Evolutionary conservation across 1,284 basidiomycete genomes (phyloP), one percentile per base, ranked within the genome.

Genomic region (Ustilago lituana): DNA sequence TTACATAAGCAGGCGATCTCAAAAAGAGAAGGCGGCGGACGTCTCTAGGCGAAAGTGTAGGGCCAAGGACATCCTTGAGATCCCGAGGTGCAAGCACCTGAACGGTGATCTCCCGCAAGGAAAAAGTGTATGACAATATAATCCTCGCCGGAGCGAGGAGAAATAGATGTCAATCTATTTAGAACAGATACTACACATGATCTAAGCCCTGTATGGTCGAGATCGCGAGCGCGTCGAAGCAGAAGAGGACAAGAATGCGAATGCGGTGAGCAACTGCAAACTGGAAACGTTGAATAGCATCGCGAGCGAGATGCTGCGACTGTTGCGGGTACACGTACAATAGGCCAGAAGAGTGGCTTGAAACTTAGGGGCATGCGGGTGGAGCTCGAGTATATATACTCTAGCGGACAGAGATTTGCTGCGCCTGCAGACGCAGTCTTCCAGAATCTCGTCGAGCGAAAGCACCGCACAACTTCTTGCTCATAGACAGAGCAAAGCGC

Each of bases 181-280:
- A 74, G 71, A 74, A 74, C 71, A 74, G 71, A 74, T 74, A 74
- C 71, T 74, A 74, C 71, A 74, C 71, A 67, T 74, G 71, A 74
- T 74, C 71, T 65, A 67, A 73, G 71, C 71, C 71, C 67, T 70
- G 67, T 70, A 44, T 46, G 54, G 24, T 49, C 17, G 27, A 27
- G 32, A 55, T 29, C 27, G 12, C 27, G 12, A 29, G 6, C 27
- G 27, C 6, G 27, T 19, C 29, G 47, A 12, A 15, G 29, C 17
- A 52, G 29, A 29, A 32, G 19, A 26, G 37, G 11, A n/a, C 23
- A 37, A 14, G 37, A 31, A 50, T 24, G 53, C 38, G 27, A 20
- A 43, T 35, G 33, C 47, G 22, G 65, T 68, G 27, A 68, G 53
- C 44, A 39, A 39, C 39, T 17, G 39, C 22, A 4, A 36, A 27